These are phyloP conservation scores for Balakata baccata DNA, from an alignment of 345 rosid species.

Conservation along the genomic window DNA sequence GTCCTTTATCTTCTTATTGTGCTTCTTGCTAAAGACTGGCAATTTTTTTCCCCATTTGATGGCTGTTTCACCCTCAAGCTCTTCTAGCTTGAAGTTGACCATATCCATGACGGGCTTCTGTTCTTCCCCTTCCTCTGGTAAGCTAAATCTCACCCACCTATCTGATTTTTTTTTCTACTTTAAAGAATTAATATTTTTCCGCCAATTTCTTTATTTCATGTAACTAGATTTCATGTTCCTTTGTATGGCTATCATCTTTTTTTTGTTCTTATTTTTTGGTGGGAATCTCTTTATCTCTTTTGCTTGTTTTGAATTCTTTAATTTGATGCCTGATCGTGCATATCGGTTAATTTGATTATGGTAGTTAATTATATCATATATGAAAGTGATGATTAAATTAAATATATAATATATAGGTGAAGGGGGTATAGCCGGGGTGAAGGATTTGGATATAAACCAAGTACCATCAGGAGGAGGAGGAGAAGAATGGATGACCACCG, in stretches of 20 bases:
- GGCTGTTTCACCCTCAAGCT: slow-evolving; percentile 53
- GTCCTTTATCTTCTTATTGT: no score
- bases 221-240: not conserved
- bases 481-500: slow-evolving; percentile 43
- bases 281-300: no score
- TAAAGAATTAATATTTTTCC: no score
- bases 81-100: slow-evolving; percentile 76
- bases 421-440: slow-evolving; percentile 30
- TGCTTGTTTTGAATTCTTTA: no score
- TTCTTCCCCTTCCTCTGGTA: slow-evolving; percentile 57
- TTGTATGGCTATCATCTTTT: no score
- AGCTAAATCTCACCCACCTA: not conserved
- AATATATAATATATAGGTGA: slow-evolving; percentile 11
- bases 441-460: slow-evolving; percentile 69
- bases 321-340: no score
- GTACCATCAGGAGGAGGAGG: slow-evolving; percentile 48
- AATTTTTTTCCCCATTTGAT: slow-evolving; percentile 18
- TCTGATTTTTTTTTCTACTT: no score
- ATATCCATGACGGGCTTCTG: slow-evolving; percentile 82
- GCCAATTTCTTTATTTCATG: no score
- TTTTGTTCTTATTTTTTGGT: no score
- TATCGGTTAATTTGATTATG: no score
- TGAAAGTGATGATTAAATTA: not conserved
- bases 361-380: no score
- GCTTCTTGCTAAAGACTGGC: not conserved